These are phyloP conservation scores for Parachlorella kessleri DNA, from an alignment of 139 green algal genomes.

Conservation along the genomic window DNA sequence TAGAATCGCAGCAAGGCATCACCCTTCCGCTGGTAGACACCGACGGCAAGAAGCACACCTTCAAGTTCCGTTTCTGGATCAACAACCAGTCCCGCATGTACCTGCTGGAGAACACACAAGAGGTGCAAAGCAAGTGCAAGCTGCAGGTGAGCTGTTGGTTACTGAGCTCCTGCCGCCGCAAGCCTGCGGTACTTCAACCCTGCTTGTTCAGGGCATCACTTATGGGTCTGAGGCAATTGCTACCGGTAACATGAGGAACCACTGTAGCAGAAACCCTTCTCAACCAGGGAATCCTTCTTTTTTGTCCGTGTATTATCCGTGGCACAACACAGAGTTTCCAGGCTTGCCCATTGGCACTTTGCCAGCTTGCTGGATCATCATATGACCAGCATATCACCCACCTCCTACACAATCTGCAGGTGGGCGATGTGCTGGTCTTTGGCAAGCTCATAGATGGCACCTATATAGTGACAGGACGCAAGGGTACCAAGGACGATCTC, in stretches of 20 bases:
- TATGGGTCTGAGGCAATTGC: no score
- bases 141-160: slow-evolving; percentile 6
- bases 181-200: no score
- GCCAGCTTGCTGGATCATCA: no score
- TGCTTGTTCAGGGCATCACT: no score
- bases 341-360: no score
- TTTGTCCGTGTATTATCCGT: no score
- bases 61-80: slow-evolving; percentile 50
- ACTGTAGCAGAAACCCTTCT: no score
- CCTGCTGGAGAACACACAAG: slow-evolving; percentile 46
- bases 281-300: no score
- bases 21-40: slow-evolving; percentile 29
- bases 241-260: no score
- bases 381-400: no score
- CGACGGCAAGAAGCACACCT: slow-evolving; percentile 18
- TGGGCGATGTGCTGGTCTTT: slow-evolving; percentile 57
- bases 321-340: no score
- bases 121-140: slow-evolving; percentile 19
- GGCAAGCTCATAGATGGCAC: slow-evolving; percentile 9
- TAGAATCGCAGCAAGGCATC: slow-evolving; percentile 36
- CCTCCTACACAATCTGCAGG: slow-evolving; percentile 31
- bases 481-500: slow-evolving; percentile 32
- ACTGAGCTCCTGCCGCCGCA: no score
- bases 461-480: slow-evolving; percentile 31
- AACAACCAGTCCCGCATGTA: slow-evolving; percentile 62